These are phyloP conservation scores for Podospora pseudoanserina DNA, from an alignment of 495 filamentous ascomycete species.

Conservation along the genomic window DNA sequence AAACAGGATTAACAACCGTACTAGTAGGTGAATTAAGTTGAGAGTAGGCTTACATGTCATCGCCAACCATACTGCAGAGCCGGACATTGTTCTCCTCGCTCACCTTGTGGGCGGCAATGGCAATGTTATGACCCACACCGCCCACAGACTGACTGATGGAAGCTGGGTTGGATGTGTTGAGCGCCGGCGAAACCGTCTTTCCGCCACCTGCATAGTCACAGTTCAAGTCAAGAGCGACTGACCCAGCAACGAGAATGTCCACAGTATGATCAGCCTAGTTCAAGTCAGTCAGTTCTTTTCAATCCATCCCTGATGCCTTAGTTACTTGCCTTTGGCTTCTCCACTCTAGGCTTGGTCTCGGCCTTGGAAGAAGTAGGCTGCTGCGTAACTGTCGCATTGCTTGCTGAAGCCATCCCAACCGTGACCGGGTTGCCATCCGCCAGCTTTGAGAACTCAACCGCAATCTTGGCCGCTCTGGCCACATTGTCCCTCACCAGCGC, in stretches of 20 bases:
- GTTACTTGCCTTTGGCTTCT: slow-evolving; percentile 1
- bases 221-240: slow-evolving; percentile 80
- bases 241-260: slow-evolving; percentile 83
- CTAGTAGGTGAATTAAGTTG: not conserved
- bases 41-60: slow-evolving; percentile 55
- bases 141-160: slow-evolving; percentile 76
- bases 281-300: not conserved
- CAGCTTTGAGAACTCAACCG: slow-evolving; percentile 68
- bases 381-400: slow-evolving; percentile 4
- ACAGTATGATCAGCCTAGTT: slow-evolving; percentile 24
- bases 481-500: slow-evolving; percentile 80
- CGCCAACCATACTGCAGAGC: slow-evolving; percentile 72
- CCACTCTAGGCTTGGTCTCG: not conserved
- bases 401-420: slow-evolving; percentile 14
- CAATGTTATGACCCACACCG: slow-evolving; percentile 93
- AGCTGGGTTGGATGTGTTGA: slow-evolving; percentile 84
- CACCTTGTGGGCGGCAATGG: slow-evolving; percentile 64
- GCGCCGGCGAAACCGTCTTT: slow-evolving; percentile 43
- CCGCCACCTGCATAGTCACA: slow-evolving; percentile 60
- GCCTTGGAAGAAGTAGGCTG: slow-evolving; percentile 7
- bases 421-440: slow-evolving; percentile 19
- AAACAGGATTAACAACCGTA: not conserved
- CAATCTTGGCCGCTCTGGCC: slow-evolving; percentile 70
- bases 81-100: slow-evolving; percentile 45
- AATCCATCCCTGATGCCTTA: not conserved